Evolutionary conservation across 2,329 filamentous ascomycete genomes (phyloP).

Genomic region (Chaetomiaceae sp.): DNA sequence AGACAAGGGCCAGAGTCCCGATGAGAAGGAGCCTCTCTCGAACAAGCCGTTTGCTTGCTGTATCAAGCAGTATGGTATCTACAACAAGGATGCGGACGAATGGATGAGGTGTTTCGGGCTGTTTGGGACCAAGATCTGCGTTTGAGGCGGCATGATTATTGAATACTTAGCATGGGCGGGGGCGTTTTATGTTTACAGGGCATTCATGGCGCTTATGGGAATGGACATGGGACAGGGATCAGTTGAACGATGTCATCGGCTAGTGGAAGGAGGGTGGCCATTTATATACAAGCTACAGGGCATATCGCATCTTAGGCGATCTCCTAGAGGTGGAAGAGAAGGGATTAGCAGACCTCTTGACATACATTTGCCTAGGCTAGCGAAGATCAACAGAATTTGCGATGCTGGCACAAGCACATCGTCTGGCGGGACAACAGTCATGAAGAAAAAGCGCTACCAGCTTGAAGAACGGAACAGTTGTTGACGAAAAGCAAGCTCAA

Average conservation of each 20-base stretch:
- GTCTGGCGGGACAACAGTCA: background rate
- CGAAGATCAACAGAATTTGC: too few relatives aligned
- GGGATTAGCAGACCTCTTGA: too few relatives aligned
- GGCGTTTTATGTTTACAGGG: too few relatives aligned
- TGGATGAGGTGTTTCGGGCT: slow-evolving; percentile 26
- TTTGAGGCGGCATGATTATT: background rate
- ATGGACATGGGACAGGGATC: too few relatives aligned
- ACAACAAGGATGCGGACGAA: slow-evolving; percentile 34
- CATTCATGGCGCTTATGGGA: background rate
- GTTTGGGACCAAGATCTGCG: slow-evolving; percentile 26
- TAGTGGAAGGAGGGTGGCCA: too few relatives aligned
- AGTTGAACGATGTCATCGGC: too few relatives aligned
- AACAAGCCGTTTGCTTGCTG: slow-evolving; percentile 66
- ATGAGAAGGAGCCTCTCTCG: slow-evolving; percentile 31
- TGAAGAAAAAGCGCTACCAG: background rate
- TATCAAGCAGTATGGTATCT: slow-evolving; percentile 63
- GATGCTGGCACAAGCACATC: too few relatives aligned
- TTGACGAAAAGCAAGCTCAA: background rate
- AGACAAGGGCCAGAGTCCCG: slow-evolving; percentile 15
- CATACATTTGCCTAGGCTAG: too few relatives aligned
- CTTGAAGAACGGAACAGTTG: background rate
- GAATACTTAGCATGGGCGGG: too few relatives aligned
- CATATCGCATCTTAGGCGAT: background rate
- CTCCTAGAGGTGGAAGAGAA: background rate
- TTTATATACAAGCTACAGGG: background rate